A percentile compares a stretch with the other conserved stretches of the same genome.
These are phyloP conservation scores for Hanseniaspora thailandica DNA, from an alignment of 805 yeast genomes.

Conservation along the genomic window DNA sequence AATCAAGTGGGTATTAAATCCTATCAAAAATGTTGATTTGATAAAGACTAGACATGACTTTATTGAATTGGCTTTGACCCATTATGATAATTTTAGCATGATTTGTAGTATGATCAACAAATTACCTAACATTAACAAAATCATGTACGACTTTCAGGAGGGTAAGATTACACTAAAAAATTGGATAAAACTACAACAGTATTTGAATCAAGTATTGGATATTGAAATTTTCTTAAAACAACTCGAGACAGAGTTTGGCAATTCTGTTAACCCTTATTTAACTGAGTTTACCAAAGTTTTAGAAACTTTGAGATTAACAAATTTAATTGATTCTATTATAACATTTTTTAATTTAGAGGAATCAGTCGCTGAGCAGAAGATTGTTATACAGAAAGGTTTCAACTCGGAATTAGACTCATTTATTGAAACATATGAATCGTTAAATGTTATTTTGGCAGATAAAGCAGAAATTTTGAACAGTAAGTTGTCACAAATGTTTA, in stretches of 20 bases:
- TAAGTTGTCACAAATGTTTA: not conserved
- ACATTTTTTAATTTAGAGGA: conserved; percentile 30
- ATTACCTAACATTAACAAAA: conserved; percentile 26
- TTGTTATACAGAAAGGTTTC: conserved; percentile 27
- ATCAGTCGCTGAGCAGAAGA: conserved; percentile 25
- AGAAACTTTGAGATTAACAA: not conserved
- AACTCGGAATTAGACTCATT: conserved; percentile 25
- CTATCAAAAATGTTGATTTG: conserved; percentile 23
- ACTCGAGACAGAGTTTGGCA: conserved; percentile 16
- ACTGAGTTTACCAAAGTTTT: not conserved
- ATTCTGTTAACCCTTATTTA: not conserved
- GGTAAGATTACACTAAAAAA: conserved; percentile 24
- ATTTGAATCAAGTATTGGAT: conserved; percentile 19
- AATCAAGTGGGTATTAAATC: conserved; percentile 30
- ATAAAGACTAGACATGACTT: conserved; percentile 26
- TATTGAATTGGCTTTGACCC: not conserved
- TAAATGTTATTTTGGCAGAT: conserved; percentile 28
- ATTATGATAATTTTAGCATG: conserved; percentile 18
- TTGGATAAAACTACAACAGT: conserved; percentile 28
- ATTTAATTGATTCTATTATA: conserved; percentile 20
- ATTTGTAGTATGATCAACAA: conserved; percentile 20
- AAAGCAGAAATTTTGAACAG: conserved; percentile 19
- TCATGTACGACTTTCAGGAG: conserved; percentile 19
- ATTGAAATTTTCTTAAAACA: conserved; percentile 15
- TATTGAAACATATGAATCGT: conserved; percentile 22